Percentiles rank a stretch among this genome's conserved stretches.
These are phyloP conservation scores for Phytophthora uliginosa DNA, from an alignment of 352 stramenopile genomes.

Conservation along the genomic window DNA sequence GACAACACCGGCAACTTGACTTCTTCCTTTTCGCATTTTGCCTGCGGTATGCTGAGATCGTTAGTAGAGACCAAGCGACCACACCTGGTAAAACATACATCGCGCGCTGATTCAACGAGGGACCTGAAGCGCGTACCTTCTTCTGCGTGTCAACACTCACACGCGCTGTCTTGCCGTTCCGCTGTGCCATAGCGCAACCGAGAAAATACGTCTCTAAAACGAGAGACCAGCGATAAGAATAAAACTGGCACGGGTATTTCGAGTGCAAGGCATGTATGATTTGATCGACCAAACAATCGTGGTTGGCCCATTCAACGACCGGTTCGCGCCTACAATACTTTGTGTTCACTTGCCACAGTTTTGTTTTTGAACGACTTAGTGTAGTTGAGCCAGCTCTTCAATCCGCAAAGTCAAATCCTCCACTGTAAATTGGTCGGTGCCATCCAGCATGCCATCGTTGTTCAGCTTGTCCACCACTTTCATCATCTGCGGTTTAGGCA, in stretches of 20 bases:
- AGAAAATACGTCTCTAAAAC: constrained; percentile 2
- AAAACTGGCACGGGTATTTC: constrained; percentile 20
- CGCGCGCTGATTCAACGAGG: no score
- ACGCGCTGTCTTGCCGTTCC: constrained; percentile 15
- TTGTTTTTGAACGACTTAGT: constrained; percentile 45
- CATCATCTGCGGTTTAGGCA: constrained; percentile 91
- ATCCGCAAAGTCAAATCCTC: constrained; percentile 77
- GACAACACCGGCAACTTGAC: constrained; percentile 59
- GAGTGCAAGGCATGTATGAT: constrained; percentile 31
- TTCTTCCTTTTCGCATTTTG: constrained; percentile 43
- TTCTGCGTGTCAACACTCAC: constrained; percentile 20
- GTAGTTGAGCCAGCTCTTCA: constrained; percentile 82
- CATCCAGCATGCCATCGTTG: constrained; percentile 82
- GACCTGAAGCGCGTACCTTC: constrained; percentile 8
- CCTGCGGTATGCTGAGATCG: constrained; percentile 1
- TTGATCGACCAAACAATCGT: constrained; percentile 7
- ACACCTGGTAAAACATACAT: no score
- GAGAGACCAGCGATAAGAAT: constrained; percentile 22
- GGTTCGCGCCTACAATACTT: not conserved
- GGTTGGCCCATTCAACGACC: not conserved
- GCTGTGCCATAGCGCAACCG: constrained; percentile 19
- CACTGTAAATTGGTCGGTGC: constrained; percentile 63
- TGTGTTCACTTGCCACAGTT: constrained; percentile 10
- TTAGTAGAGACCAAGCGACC: not conserved
- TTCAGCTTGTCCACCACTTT: constrained; percentile 95